A percentile compares a stretch with the other conserved stretches of the same genome.
These are phyloP conservation scores for Podaxis pistillaris DNA, from an alignment of 768 basidiomycete genomes.

Conservation along the genomic window DNA sequence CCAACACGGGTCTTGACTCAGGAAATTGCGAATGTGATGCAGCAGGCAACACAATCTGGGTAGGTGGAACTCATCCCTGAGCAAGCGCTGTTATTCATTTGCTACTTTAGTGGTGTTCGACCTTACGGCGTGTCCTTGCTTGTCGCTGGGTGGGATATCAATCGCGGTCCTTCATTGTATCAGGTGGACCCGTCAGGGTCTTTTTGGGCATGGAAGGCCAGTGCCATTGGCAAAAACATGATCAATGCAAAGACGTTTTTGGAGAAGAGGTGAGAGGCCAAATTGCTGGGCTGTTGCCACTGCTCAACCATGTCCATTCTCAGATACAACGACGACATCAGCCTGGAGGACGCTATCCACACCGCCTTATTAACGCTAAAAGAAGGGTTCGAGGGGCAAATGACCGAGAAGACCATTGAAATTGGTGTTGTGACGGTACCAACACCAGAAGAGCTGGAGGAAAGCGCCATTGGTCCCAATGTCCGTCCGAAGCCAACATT, in stretches of 20 bases:
- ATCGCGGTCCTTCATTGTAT: slow-evolving; percentile 95
- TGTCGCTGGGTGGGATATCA: slow-evolving; percentile 94
- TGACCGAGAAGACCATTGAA: slow-evolving; percentile 99
- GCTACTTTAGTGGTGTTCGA: slow-evolving; percentile 79
- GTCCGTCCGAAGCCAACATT: slow-evolving; percentile 84
- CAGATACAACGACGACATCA: slow-evolving; percentile 99
- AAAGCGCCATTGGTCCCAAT: slow-evolving; percentile 65
- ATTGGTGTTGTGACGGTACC: slow-evolving; percentile 95
- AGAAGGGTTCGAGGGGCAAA: slow-evolving; percentile 99
- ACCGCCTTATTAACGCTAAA: slow-evolving; percentile 97
- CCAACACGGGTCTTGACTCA: slow-evolving; percentile 95
- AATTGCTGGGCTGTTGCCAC: slow-evolving; percentile 19
- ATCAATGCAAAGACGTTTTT: slow-evolving; percentile 99
- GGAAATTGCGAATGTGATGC: slow-evolving; percentile 98
- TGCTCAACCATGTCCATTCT: slow-evolving; percentile 22
- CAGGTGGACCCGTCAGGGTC: slow-evolving; percentile 99
- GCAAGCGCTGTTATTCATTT: slow-evolving; percentile 25
- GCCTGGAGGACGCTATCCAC: slow-evolving; percentile 97
- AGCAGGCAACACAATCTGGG: slow-evolving; percentile 99
- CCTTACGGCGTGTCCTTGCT: slow-evolving; percentile 98
- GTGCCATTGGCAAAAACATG: slow-evolving; percentile 99
- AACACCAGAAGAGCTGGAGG: slow-evolving; percentile 64
- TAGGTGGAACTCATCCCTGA: slow-evolving; percentile 37
- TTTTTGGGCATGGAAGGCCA: slow-evolving; percentile 99
- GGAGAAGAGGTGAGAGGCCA: slow-evolving; percentile 82